Percentiles rank a stretch among this genome's conserved stretches.
These are phyloP conservation scores for Adansonia rubrostipa DNA, from an alignment of 441 rosid species.

Conservation along the genomic window DNA sequence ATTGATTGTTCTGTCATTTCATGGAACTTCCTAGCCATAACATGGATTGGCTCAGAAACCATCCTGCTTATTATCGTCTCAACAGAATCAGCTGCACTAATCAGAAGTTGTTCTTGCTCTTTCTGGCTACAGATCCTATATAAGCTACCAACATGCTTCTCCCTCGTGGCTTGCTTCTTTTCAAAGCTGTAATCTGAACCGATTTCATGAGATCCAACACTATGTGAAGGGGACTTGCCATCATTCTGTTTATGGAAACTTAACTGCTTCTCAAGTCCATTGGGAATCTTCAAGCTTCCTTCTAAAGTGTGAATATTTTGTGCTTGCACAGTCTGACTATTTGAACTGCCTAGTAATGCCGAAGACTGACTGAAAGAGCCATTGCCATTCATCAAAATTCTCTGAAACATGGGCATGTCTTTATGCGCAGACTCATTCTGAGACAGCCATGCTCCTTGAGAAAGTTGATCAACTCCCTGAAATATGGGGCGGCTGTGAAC, in stretches of 20 bases:
- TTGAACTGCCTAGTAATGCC: too few relatives aligned
- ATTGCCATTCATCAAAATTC: constrained; percentile 67
- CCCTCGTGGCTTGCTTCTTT: constrained; percentile 61
- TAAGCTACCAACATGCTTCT: constrained; percentile 45
- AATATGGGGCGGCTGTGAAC: too few relatives aligned
- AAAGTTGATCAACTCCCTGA: too few relatives aligned
- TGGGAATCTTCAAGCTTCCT: constrained; percentile 57
- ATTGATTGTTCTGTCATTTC: constrained; percentile 78
- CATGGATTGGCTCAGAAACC: constrained; percentile 71
- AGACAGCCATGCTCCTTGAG: constrained; percentile 50
- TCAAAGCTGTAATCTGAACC: constrained; percentile 64
- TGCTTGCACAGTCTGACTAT: constrained; percentile 40
- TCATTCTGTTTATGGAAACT: constrained; percentile 70
- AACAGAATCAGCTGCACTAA: constrained; percentile 71
- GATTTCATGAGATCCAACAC: constrained; percentile 64
- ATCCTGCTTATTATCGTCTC: constrained; percentile 69
- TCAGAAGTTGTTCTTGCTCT: constrained; percentile 51
- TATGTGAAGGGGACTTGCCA: constrained; percentile 65
- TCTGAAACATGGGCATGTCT: constrained; percentile 64
- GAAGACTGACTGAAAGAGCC: constrained; percentile 60
- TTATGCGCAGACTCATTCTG: constrained; percentile 72
- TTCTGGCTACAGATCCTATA: constrained; percentile 65
- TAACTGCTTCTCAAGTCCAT: constrained; percentile 72
- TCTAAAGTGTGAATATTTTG: constrained; percentile 45
- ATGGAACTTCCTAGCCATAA: constrained; percentile 75